A percentile compares a stretch with the other conserved stretches of the same genome.
Conservation (phyloP, 139 green algal species). For the Edaphochlamys debaryana region DNA sequence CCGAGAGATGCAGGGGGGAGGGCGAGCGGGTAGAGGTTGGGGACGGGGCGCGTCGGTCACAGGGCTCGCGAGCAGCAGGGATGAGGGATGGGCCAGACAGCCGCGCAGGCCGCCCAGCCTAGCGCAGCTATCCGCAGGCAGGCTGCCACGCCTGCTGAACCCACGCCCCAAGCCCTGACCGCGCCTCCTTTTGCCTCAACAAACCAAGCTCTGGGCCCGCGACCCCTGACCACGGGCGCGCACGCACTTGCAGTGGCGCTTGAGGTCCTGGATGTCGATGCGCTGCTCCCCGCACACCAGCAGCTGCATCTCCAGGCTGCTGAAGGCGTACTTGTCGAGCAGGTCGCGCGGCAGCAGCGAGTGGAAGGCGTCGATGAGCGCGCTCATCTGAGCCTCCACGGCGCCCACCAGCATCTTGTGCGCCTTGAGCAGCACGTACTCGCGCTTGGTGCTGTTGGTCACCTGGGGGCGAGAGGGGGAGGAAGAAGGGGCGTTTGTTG, state of each 20-base stretch:
- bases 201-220: no score
- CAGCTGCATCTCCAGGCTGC: conserved; percentile 78
- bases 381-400: conserved; percentile 69
- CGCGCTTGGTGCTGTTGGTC: conserved; percentile 69
- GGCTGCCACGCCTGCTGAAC: no score
- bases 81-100: no score
- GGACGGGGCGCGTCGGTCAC: no score
- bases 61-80: no score
- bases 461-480: conserved; percentile 4
- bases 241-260: conserved; percentile 60
- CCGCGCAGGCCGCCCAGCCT: no score
- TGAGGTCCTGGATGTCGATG: conserved; percentile 60
- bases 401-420: conserved; percentile 73
- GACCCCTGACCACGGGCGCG: no score
- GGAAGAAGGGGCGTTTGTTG: no score
- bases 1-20: not conserved
- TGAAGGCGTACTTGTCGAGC: conserved; percentile 82
- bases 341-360: conserved; percentile 66
- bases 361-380: conserved; percentile 73
- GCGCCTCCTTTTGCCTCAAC: no score
- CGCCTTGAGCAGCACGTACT: conserved; percentile 75
- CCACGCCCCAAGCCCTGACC: no score
- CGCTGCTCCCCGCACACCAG: conserved; percentile 72
- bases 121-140: no score
- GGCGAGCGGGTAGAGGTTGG: no score